A percentile compares a stretch with the other conserved stretches of the same genome.
Evolutionary conservation across 129 eudicot species (phyloP).

Genomic region (Saussurea involucrata): DNA sequence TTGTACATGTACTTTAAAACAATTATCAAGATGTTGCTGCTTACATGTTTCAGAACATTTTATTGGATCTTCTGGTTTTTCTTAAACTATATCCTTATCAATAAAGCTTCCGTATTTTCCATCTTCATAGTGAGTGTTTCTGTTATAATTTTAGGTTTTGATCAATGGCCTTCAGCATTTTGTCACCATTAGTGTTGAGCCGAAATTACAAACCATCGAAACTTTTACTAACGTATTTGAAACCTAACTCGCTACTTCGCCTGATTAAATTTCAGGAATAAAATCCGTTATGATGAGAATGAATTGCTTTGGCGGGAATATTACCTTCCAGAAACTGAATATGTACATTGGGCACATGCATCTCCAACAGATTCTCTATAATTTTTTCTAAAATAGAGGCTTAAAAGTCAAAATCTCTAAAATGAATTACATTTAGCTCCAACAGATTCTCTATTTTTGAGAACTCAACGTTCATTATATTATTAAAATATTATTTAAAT

Average conservation of each 20-base stretch:
- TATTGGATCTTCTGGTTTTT: slow-evolving; percentile 91
- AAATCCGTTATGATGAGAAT: neutral
- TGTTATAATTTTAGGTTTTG: slow-evolving; percentile 56
- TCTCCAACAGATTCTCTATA: too few relatives aligned
- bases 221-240: slow-evolving; percentile 70
- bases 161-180: slow-evolving; percentile 93
- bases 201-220: slow-evolving; percentile 75
- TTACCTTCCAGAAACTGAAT: slow-evolving; percentile 98
- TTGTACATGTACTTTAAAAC: too few relatives aligned
- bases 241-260: neutral
- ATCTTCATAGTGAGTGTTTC: neutral
- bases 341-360: slow-evolving; percentile 85
- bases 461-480: too few relatives aligned
- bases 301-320: slow-evolving; percentile 60
- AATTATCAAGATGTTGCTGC: too few relatives aligned
- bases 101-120: neutral
- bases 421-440: too few relatives aligned
- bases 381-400: too few relatives aligned
- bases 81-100: neutral
- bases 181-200: slow-evolving; percentile 59
- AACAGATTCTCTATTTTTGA: too few relatives aligned
- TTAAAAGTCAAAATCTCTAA: too few relatives aligned
- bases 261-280: neutral
- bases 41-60: too few relatives aligned
- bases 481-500: too few relatives aligned